A percentile compares a stretch with the other conserved stretches of the same genome.
These are phyloP conservation scores for Lizonia empirigonia DNA, from an alignment of 2,329 filamentous ascomycete species.

Conservation along the genomic window DNA sequence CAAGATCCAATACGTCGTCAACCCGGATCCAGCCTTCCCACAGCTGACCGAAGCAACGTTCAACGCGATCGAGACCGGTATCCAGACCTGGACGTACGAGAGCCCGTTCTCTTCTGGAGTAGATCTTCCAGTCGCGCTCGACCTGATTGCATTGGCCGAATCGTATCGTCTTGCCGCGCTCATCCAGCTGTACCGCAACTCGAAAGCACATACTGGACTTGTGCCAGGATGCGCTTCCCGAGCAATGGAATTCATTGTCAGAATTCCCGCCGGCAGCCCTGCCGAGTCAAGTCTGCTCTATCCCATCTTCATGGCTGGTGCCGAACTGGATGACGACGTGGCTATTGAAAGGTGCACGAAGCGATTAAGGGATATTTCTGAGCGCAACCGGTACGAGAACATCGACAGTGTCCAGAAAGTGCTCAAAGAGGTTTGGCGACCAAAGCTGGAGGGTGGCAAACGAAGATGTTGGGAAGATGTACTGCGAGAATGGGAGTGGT, in stretches of 20 bases:
- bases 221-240: conserved; percentile 39
- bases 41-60: conserved; percentile 43
- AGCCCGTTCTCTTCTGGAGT: conserved; percentile 39
- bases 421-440: conserved; percentile 44
- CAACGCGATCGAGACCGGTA: conserved; percentile 38
- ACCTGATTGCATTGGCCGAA: conserved; percentile 45
- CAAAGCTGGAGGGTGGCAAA: conserved; percentile 34
- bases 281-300: conserved; percentile 45
- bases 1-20: conserved; percentile 43
- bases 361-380: conserved; percentile 39
- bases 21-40: conserved; percentile 41
- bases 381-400: conserved; percentile 45
- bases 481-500: conserved; percentile 44
- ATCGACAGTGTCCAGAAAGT: conserved; percentile 42
- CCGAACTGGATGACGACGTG: conserved; percentile 37
- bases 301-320: conserved; percentile 45
- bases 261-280: conserved; percentile 43
- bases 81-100: conserved; percentile 43
- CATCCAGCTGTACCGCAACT: conserved; percentile 44
- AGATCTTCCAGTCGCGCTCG: conserved; percentile 40
- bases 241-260: conserved; percentile 43
- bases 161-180: conserved; percentile 43
- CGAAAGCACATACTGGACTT: conserved; percentile 29
- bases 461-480: conserved; percentile 46
- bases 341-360: conserved; percentile 40